Conservation (phyloP, 2,329 filamentous ascomycete species). For the Penicillium sp. region DNA sequence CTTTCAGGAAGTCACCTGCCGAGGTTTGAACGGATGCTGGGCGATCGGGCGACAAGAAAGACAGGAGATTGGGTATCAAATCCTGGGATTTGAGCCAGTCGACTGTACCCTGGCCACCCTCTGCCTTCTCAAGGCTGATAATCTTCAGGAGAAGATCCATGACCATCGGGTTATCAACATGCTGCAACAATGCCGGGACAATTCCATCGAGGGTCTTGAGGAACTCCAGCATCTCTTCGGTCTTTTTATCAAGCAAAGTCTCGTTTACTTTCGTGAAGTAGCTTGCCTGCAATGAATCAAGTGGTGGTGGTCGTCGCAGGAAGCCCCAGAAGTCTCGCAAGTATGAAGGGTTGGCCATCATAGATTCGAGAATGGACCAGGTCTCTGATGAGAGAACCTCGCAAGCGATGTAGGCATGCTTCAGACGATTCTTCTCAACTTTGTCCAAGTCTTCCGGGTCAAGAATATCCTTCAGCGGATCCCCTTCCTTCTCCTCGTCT, state of each 20-base stretch:
- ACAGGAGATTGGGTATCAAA: conserved; percentile 75
- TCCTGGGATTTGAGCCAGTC: conserved; percentile 94
- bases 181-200: conserved; percentile 74
- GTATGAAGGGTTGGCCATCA: conserved; percentile 73
- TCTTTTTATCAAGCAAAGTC: conserved; percentile 94
- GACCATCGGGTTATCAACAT: conserved; percentile 94
- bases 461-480: conserved; percentile 29
- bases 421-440: conserved; percentile 79
- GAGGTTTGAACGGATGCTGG: conserved; percentile 89
- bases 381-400: conserved; percentile 92
- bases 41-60: conserved; percentile 75
- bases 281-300: conserved; percentile 87
- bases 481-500: conserved; percentile 33
- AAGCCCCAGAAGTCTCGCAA: conserved; percentile 86
- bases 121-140: conserved; percentile 86
- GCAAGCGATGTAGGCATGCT: conserved; percentile 85
- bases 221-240: conserved; percentile 87
- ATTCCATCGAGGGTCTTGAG: conserved; percentile 75
- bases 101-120: conserved; percentile 83
- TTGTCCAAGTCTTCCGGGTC: conserved; percentile 53
- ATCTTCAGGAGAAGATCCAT: conserved; percentile 97
- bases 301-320: conserved; percentile 68
- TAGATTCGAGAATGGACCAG: conserved; percentile 88
- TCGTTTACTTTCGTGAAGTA: conserved; percentile 99
- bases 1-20: conserved; percentile 93